Conservation (phyloP, 257 asterid genomes). For the Nicotiana tabacum region DNA sequence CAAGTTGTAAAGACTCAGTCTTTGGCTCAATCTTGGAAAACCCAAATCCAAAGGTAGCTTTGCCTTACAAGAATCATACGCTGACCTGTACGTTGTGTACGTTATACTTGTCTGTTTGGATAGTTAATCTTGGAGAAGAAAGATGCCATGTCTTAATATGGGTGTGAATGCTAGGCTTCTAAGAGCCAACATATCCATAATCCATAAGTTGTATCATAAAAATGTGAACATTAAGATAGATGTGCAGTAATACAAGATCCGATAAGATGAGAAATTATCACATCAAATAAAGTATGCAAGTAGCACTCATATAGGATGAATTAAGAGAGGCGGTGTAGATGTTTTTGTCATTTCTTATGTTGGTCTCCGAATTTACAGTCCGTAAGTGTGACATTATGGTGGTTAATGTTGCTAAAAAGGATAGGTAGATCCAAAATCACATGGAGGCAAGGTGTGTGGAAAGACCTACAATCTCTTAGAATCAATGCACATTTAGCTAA, state of each 20-base stretch:
- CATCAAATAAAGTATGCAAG: not conserved
- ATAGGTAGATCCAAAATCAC: not conserved
- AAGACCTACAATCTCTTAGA: not conserved
- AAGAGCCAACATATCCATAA: too few species aligned
- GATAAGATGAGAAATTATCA: not conserved
- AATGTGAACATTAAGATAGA: not conserved
- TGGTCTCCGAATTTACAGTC: not conserved
- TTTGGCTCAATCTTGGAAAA: slow-evolving; percentile 69
- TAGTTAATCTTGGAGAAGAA: too few species aligned
- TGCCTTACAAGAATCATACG: too few species aligned
- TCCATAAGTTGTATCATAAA: not conserved
- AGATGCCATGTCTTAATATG: too few species aligned
- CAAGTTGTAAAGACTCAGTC: slow-evolving; percentile 64
- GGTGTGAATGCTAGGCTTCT: too few species aligned
- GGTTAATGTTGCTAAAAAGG: not conserved
- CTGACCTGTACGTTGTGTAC: too few species aligned
- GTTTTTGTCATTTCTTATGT: not conserved
- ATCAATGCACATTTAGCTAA: not conserved
- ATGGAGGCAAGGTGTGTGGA: not conserved
- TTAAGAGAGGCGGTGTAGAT: not conserved
- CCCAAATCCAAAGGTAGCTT: slow-evolving; percentile 56
- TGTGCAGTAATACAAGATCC: not conserved
- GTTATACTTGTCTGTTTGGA: too few species aligned
- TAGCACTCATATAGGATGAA: not conserved
- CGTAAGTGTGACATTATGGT: not conserved